Conservation (phyloP, 2,329 filamentous ascomycete species). For the Trichoderma polysporum region DNA sequence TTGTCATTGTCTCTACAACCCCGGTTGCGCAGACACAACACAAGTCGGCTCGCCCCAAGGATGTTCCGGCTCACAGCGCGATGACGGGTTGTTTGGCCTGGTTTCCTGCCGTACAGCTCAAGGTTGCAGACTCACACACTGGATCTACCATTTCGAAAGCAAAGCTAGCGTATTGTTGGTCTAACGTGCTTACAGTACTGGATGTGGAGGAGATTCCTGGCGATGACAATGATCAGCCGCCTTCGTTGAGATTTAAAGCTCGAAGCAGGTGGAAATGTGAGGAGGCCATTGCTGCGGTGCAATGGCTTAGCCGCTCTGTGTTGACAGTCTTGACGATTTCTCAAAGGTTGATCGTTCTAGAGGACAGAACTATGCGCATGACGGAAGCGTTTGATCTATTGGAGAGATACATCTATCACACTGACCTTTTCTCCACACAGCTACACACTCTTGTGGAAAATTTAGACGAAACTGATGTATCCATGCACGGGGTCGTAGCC, state of each 20-base stretch:
- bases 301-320: constrained; percentile 94
- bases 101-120: constrained; percentile 95
- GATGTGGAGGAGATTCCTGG: constrained; percentile 75
- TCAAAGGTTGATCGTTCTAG: constrained; percentile 86
- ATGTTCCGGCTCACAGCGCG: constrained; percentile 83
- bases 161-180: constrained; percentile 98
- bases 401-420: constrained; percentile 88
- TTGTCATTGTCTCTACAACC: constrained; percentile 96
- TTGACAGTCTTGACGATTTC: constrained; percentile 90
- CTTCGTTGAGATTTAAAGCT: constrained; percentile 74
- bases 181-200: constrained; percentile 90
- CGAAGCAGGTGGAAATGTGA: constrained; percentile 90
- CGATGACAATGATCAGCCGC: constrained; percentile 72
- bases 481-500: constrained; percentile 93
- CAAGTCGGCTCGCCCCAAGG: constrained; percentile 87
- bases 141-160: constrained; percentile 71
- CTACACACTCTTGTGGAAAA: constrained; percentile 83
- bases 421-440: constrained; percentile 85
- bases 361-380: constrained; percentile 84
- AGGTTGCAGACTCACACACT: constrained; percentile 66
- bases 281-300: constrained; percentile 92
- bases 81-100: constrained; percentile 93
- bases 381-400: constrained; percentile 94
- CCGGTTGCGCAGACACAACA: constrained; percentile 95
- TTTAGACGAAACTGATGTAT: constrained; percentile 79